These are phyloP conservation scores for Fusarium buxicola DNA, from an alignment of 2,329 filamentous ascomycete species.

Conservation along the genomic window DNA sequence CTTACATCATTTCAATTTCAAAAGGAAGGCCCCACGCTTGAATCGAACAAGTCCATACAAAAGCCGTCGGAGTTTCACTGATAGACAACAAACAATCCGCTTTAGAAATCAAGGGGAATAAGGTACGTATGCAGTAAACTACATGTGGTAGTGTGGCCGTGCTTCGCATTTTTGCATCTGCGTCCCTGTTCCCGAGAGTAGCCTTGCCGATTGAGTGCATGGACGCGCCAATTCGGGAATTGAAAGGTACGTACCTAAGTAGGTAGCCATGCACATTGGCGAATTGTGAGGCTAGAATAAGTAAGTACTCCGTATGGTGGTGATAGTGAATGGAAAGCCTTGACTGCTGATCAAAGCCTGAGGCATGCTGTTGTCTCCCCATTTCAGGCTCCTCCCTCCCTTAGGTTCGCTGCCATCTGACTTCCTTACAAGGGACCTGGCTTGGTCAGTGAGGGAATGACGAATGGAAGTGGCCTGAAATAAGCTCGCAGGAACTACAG, in stretches of 20 bases:
- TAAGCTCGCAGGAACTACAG: slow-evolving; percentile 41
- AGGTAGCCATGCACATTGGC: not conserved
- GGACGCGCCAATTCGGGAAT: not conserved
- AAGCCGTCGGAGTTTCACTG: slow-evolving; percentile 6
- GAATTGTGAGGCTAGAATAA: not conserved
- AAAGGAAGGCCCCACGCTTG: slow-evolving; percentile 13
- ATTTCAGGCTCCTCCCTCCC: not conserved
- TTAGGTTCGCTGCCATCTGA: slow-evolving; percentile 1
- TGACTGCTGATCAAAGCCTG: not conserved
- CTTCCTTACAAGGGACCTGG: slow-evolving; percentile 8
- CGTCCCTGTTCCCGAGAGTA: slow-evolving; percentile 10
- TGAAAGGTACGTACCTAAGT: not conserved
- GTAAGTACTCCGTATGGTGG: no score
- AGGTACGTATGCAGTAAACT: not conserved
- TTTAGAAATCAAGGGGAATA: not conserved
- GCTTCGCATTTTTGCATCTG: slow-evolving; percentile 1
- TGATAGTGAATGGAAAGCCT: not conserved
- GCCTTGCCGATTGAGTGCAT: slow-evolving; percentile 25
- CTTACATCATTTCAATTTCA: slow-evolving; percentile 23
- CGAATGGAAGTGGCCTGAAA: slow-evolving; percentile 42
- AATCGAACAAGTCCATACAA: slow-evolving; percentile 13
- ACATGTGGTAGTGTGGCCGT: slow-evolving; percentile 32
- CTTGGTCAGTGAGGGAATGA: slow-evolving; percentile 12
- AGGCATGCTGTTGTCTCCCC: not conserved
- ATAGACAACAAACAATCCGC: not conserved